A percentile compares a stretch with the other conserved stretches of the same genome.
phyloP scores from a whole-genome alignment of 2,329 filamentous ascomycete genomes.

The Ophiostoma angusticollis region DNA sequence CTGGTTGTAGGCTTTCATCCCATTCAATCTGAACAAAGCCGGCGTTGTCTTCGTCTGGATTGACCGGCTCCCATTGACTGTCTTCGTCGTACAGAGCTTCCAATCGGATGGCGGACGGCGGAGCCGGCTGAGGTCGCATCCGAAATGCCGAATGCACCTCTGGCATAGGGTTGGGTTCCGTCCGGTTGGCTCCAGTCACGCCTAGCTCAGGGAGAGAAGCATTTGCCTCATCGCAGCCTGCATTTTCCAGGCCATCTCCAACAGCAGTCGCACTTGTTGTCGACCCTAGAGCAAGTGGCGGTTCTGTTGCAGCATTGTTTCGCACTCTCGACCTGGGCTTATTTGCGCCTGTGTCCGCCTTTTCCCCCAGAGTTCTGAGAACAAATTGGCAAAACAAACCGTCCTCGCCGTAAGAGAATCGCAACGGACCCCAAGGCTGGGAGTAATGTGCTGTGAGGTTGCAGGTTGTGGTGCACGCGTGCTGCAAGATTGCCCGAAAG shows the following conservation, averaged over 20 bases:
- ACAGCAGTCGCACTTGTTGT: not conserved
- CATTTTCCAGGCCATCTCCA: slow-evolving; percentile 1
- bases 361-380: slow-evolving; percentile 68
- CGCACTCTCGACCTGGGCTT: slow-evolving; percentile 15
- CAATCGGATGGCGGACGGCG: slow-evolving; percentile 44
- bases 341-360: slow-evolving; percentile 24
- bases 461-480: slow-evolving; percentile 58
- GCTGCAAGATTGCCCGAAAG: slow-evolving; percentile 65
- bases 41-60: slow-evolving; percentile 45
- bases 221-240: slow-evolving; percentile 1
- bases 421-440: slow-evolving; percentile 55
- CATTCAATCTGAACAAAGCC: slow-evolving; percentile 59
- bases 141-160: slow-evolving; percentile 22
- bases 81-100: slow-evolving; percentile 61
- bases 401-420: slow-evolving; percentile 56
- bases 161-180: slow-evolving; percentile 19
- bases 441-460: slow-evolving; percentile 58
- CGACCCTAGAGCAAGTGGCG: not conserved
- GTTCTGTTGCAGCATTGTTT: not conserved
- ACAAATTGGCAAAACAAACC: slow-evolving; percentile 65
- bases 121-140: slow-evolving; percentile 20
- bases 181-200: not conserved
- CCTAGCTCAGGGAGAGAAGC: slow-evolving; percentile 15
- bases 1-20: slow-evolving; percentile 55
- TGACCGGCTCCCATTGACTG: slow-evolving; percentile 57